A percentile compares a stretch with the other conserved stretches of the same genome.
Conservation (phyloP, 2,329 filamentous ascomycete species). For the Fusarium nodosum region DNA sequence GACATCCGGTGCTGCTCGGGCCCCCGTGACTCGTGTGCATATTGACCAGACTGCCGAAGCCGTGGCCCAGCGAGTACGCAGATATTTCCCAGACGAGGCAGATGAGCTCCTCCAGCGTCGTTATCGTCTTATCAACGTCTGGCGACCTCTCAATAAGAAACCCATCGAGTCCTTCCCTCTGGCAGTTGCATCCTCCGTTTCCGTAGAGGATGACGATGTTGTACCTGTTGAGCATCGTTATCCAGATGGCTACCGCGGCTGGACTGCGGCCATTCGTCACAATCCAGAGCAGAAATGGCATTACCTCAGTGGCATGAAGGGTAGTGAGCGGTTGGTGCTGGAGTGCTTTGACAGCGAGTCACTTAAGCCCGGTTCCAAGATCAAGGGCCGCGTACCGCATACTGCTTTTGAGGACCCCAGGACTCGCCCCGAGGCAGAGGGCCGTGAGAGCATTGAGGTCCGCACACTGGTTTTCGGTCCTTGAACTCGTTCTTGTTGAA, state of each 20-base stretch:
- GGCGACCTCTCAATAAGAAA: constrained; percentile 73
- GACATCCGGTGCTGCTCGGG: constrained; percentile 68
- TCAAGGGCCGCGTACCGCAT: constrained; percentile 75
- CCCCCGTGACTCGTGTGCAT: constrained; percentile 80
- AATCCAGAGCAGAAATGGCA: constrained; percentile 77
- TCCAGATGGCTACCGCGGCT: constrained; percentile 71
- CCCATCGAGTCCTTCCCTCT: constrained; percentile 77
- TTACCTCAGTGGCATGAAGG: constrained; percentile 83
- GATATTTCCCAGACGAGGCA: constrained; percentile 77
- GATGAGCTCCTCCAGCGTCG: constrained; percentile 74
- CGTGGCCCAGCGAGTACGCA: constrained; percentile 74
- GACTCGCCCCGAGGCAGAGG: constrained; percentile 76
- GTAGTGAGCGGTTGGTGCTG: constrained; percentile 78
- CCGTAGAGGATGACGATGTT: constrained; percentile 73
- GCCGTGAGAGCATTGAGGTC: constrained; percentile 90
- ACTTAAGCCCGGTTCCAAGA: constrained; percentile 62
- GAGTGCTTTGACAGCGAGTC: constrained; percentile 82
- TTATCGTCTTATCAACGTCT: constrained; percentile 90
- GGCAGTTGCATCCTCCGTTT: constrained; percentile 75
- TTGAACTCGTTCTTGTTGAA: constrained; percentile 45
- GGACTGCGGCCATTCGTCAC: constrained; percentile 78
- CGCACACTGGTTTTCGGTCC: constrained; percentile 85
- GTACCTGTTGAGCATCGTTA: constrained; percentile 82
- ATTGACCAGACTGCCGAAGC: constrained; percentile 84
- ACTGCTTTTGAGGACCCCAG: constrained; percentile 84